Base-by-base conservation (phyloP, 2,329 filamentous ascomycete species). In the Penicillium sp. region DNA sequence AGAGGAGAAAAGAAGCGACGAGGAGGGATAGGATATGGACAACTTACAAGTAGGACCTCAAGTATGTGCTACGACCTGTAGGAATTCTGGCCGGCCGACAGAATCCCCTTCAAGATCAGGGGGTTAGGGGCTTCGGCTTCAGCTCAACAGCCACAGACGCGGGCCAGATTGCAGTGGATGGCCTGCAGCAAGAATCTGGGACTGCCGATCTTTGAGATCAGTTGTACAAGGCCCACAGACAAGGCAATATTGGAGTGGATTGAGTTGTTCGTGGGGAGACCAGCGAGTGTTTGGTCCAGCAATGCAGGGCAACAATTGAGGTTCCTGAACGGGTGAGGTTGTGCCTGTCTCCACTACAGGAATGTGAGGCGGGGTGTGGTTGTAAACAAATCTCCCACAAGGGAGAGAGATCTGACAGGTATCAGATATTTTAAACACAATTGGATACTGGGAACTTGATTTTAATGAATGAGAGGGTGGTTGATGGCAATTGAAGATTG, bases 291-390 rank as follows among this genome's bases (percentile, higher is more conserved):
- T 29, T 16, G 29, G 48, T n/a, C 36, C 55, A 62, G 56, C 52
- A 65, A 65, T 65, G 62, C 54, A 65, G 62, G 61, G 59, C 34
- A 54, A 36, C 13, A 24, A 40, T 52, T 51, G 47, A 47, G 46
- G 36, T 43, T 45, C 24, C 33, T 44, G 39, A 43, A 34, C 36
- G 43, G 42, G 31, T 46, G 39, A 47, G 23, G 42, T 52, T 52
- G 50, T 56, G 54, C 44, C 61, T 28, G 24, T 28, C 24, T 28
- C 24, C 53, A 60, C 60, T 36, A 39, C 7, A 50, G 36, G 61
- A 64, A 64, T 64, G 62, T 51, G 33, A 18, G 26, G 51, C 29
- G 40, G 54, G 52, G 3, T 13, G 3, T 13, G 24, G 29, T 11
- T 33, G 51, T 58, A 43, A 60, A 55, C 51, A 59, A 43, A 26